phyloP scores from a whole-genome alignment of 108 stramenopile genomes.

The Conticribra weissflogii region DNA sequence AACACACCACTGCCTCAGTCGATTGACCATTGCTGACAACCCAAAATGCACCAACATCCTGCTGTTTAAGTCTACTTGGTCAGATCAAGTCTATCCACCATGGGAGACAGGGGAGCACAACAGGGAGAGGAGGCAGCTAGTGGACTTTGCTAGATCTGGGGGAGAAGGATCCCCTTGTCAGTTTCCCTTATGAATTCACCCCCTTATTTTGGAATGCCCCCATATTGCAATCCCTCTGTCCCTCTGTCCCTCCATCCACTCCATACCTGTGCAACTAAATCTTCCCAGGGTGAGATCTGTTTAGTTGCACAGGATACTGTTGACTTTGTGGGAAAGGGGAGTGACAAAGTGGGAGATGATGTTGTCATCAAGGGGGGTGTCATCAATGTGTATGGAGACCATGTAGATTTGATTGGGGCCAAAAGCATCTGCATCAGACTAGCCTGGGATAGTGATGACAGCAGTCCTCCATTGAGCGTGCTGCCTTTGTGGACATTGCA shows the following conservation, averaged over 20 bases:
- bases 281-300: conserved; percentile 46
- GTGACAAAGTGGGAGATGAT: conserved; percentile 5
- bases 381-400: conserved; percentile 43
- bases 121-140: no score
- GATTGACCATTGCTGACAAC: no score
- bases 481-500: not conserved
- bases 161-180: no score
- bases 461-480: conserved; percentile 35
- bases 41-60: no score
- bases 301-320: conserved; percentile 23
- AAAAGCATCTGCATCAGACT: conserved; percentile 17
- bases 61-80: no score
- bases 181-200: no score
- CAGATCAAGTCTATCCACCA: no score
- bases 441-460: conserved; percentile 29
- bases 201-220: conserved; percentile 45
- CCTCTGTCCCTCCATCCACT: not conserved
- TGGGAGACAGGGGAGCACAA: no score
- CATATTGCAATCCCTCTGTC: not conserved
- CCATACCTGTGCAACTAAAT: conserved; percentile 18
- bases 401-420: conserved; percentile 45
- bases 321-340: conserved; percentile 23
- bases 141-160: no score
- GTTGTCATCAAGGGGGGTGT: not conserved
- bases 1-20: no score